phyloP scores from a whole-genome alignment of 805 yeast species.

The Kazachstania africana region DNA sequence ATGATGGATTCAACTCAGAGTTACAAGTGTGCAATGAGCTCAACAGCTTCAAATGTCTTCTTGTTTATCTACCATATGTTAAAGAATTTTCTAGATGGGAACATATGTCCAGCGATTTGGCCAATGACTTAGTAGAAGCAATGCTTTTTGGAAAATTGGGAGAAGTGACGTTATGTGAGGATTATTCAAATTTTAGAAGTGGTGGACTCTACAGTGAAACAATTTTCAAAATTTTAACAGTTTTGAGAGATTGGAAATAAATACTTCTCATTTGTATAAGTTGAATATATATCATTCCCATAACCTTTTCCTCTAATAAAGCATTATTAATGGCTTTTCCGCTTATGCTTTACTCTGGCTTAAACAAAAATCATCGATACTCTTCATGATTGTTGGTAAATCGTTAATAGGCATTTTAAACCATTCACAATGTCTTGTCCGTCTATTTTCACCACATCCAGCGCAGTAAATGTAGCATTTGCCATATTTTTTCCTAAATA shows the following conservation, averaged over 20 bases:
- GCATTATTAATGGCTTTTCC: too few relatives aligned
- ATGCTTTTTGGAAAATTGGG: not conserved
- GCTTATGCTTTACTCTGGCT: constrained; percentile 2
- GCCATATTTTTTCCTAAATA: constrained; percentile 21
- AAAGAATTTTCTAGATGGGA: too few relatives aligned
- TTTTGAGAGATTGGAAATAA: too few relatives aligned
- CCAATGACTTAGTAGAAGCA: not conserved
- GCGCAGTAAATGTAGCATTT: constrained; percentile 20
- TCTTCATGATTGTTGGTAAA: constrained; percentile 9
- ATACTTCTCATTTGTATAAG: too few relatives aligned
- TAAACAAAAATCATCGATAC: constrained; percentile 12
- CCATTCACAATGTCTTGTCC: constrained; percentile 21
- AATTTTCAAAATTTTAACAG: too few relatives aligned
- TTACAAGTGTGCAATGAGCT: constrained; percentile 2
- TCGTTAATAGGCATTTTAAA: constrained; percentile 17
- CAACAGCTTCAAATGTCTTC: constrained; percentile 2
- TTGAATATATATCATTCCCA: too few relatives aligned
- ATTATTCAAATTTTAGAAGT: too few relatives aligned
- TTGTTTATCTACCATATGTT: not conserved
- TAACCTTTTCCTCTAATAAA: too few relatives aligned
- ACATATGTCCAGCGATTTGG: too few relatives aligned
- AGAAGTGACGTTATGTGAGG: too few relatives aligned
- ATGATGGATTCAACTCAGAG: constrained; percentile 18
- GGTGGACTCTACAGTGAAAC: too few relatives aligned
- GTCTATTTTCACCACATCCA: constrained; percentile 16